These are phyloP conservation scores for Cyathus olla DNA, from an alignment of 1,284 basidiomycete genomes.

Conservation along the genomic window DNA sequence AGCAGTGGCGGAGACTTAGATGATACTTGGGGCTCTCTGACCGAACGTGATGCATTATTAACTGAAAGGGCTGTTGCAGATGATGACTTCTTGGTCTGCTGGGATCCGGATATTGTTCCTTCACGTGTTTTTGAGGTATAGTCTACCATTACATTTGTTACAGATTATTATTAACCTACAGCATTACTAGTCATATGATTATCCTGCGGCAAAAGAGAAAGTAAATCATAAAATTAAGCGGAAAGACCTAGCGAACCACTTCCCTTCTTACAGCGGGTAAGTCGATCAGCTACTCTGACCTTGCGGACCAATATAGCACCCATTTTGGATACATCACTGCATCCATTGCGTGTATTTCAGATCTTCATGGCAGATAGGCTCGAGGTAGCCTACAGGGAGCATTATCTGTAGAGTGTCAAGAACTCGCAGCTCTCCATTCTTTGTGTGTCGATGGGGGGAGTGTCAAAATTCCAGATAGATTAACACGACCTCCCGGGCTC, in stretches of 20 bases:
- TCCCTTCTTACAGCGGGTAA: conserved; percentile 72
- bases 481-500: conserved; percentile 57
- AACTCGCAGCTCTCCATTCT: conserved; percentile 75
- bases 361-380: conserved; percentile 70
- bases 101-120: conserved; percentile 74
- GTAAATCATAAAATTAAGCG: conserved; percentile 58
- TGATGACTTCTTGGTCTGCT: conserved; percentile 74
- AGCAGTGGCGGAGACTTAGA: conserved; percentile 75
- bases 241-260: conserved; percentile 68
- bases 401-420: conserved; percentile 71
- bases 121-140: conserved; percentile 62
- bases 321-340: neutral
- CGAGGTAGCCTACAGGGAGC: conserved; percentile 65
- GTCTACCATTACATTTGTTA: conserved; percentile 7
- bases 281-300: too few relatives aligned
- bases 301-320: too few relatives aligned
- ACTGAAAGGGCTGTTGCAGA: conserved; percentile 43
- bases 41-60: neutral
- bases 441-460: conserved; percentile 74
- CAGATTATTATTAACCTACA: neutral
- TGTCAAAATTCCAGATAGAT: conserved; percentile 7
- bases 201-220: conserved; percentile 69
- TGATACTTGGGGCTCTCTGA: conserved; percentile 39
- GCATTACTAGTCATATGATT: conserved; percentile 68
- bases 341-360: conserved; percentile 55